Evolutionary conservation across 441 rosid genomes (phyloP), one percentile per base, ranked within the genome.

Genomic region (Hura crepitans): DNA sequence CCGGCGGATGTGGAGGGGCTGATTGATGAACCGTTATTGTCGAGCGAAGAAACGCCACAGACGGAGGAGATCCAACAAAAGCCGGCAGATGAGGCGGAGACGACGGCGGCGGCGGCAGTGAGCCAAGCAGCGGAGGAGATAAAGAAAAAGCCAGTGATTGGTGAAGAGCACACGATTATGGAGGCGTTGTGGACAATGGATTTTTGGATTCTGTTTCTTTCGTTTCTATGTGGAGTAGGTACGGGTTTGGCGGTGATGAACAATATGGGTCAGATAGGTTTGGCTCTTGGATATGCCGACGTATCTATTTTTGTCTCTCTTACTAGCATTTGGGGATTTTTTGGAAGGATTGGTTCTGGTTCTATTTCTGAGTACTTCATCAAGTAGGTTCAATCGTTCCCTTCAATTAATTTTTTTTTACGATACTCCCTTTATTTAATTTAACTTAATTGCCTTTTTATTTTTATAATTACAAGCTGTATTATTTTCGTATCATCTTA

Each of bases 241-340:
- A 88, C 97, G 4, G 97, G 97, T 0, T 69, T 92, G 76, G 86
- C 93, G 0, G 92, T 88, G 39, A 86, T 86, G 88, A 89, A 91
- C 73, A 92, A 92, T 66, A 83, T 88, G 96, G 96, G 89, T 18
- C 97, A 92, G 74, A 92, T 92, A 8, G 96, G 92, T 1, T 72
- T 78, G 56, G 87, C 94, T 5, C 89, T 86, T 63, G 96, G 92
- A 14, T 87, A 84, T 76, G 66, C 71, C 22, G 82, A 92, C 35
- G 94, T 87, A n/a, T 89, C 96, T 2, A 81, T 89, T 2, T 89
- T 92, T 66, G 86, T 89, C 57, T 89, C 92, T 0, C 75, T 92
- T 51, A 85, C 82, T 0, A 92, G 96, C 63, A 85, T 92, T 55
- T 89, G 87, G 86, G 97, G 97, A 0, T 89, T 89, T 74, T 91